Evolutionary conservation across 495 filamentous ascomycete species (phyloP).

Genomic region (Aspergillus leporis): DNA sequence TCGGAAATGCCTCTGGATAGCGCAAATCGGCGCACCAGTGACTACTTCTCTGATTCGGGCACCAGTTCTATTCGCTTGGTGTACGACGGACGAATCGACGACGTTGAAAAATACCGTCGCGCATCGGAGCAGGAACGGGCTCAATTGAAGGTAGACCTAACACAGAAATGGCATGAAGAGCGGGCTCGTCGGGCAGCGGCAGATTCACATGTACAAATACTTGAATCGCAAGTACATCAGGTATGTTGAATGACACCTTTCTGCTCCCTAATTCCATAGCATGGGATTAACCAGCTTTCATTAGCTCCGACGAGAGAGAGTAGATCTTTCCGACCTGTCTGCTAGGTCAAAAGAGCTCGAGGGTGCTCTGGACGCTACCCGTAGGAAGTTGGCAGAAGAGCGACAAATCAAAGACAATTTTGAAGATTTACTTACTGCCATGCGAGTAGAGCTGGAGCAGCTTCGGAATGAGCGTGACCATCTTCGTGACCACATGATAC

Average conservation of each 20-base stretch:
- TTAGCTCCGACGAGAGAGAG: conserved; percentile 50
- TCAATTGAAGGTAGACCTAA: conserved; percentile 78
- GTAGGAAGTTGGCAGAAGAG: conserved; percentile 81
- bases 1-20: conserved; percentile 57
- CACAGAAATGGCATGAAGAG: conserved; percentile 82
- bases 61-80: conserved; percentile 78
- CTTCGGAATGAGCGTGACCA: conserved; percentile 88
- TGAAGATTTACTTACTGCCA: conserved; percentile 82
- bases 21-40: conserved; percentile 77
- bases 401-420: conserved; percentile 88
- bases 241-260: conserved; percentile 26
- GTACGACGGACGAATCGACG: conserved; percentile 69
- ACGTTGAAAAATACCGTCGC: conserved; percentile 79
- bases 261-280: neutral
- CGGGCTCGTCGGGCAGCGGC: conserved; percentile 68
- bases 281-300: conserved; percentile 1
- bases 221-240: conserved; percentile 74
- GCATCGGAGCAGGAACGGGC: conserved; percentile 90
- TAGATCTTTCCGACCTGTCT: conserved; percentile 41
- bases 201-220: conserved; percentile 76
- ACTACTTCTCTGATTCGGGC: conserved; percentile 97
- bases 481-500: conserved; percentile 81
- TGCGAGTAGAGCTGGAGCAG: conserved; percentile 78
- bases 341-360: conserved; percentile 70
- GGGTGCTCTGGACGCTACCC: conserved; percentile 72